Percentiles rank a stretch among this genome's conserved stretches.
phyloP scores from a whole-genome alignment of 2,329 filamentous ascomycete genomes.

The Cladosporium sp. region DNA sequence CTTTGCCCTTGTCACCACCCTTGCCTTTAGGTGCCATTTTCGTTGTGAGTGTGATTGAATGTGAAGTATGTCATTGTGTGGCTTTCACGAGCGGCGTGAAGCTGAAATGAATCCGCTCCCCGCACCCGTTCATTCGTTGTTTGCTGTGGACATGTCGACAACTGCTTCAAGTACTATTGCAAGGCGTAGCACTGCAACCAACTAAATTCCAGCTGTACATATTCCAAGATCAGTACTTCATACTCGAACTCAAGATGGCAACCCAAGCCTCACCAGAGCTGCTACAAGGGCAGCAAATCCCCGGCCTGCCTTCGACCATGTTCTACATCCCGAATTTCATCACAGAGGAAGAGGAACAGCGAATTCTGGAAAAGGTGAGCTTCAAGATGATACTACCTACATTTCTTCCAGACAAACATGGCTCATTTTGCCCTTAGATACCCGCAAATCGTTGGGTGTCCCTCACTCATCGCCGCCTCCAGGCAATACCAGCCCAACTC shows the following conservation, averaged over 20 bases:
- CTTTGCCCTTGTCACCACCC: constrained; percentile 29
- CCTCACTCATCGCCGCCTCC: constrained; percentile 81
- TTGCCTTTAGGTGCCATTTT: constrained; percentile 32
- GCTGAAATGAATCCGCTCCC: neutral
- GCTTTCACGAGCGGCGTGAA: no score
- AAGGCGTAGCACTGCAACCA: no score
- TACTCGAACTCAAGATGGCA: neutral
- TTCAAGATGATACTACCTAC: neutral
- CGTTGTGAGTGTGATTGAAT: neutral
- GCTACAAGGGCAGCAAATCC: constrained; percentile 36
- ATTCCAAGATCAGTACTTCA: no score
- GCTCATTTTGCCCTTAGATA: constrained; percentile 34
- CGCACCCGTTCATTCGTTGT: neutral
- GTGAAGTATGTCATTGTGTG: neutral
- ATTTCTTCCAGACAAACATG: neutral
- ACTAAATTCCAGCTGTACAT: no score
- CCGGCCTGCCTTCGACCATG: constrained; percentile 51
- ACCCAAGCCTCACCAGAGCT: neutral
- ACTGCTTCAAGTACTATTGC: no score
- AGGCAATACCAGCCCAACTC: constrained; percentile 83
- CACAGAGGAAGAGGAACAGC: constrained; percentile 64
- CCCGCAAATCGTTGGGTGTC: constrained; percentile 67
- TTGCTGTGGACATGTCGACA: neutral
- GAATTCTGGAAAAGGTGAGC: constrained; percentile 64
- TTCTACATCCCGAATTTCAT: constrained; percentile 90